Percentiles rank a stretch among this genome's conserved stretches.
Evolutionary conservation across 768 basidiomycete species (phyloP).

Genomic region (Kwoniella dendrophila): DNA sequence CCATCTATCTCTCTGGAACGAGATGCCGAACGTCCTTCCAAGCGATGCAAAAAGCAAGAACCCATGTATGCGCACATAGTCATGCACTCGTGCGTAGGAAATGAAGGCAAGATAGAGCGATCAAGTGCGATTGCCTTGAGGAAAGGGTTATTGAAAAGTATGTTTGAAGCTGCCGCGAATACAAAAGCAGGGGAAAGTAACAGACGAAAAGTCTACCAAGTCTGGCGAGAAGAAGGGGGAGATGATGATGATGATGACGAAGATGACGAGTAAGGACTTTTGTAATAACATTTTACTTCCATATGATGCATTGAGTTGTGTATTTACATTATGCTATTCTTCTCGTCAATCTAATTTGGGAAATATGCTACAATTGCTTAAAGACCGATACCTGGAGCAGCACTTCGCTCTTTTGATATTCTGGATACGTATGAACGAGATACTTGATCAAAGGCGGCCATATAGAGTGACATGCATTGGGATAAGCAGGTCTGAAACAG

Average conservation of each 20-base stretch:
- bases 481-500: conserved; percentile 48
- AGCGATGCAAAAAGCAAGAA: conserved; percentile 54
- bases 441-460: conserved; percentile 55
- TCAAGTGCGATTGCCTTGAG: conserved; percentile 25
- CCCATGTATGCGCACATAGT: conserved; percentile 60
- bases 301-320: conserved; percentile 27
- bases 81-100: conserved; percentile 61
- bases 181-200: conserved; percentile 71
- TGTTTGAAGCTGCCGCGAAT: conserved; percentile 71
- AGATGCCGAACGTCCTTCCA: conserved; percentile 54
- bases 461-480: conserved; percentile 55
- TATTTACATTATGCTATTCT: conserved; percentile 5
- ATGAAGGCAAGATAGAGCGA: conserved; percentile 53
- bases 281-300: neutral
- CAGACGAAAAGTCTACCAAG: conserved; percentile 76
- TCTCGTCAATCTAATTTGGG: neutral
- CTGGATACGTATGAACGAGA: conserved; percentile 51
- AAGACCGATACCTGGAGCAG: conserved; percentile 19
- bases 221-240: conserved; percentile 68
- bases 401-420: conserved; percentile 46
- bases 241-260: conserved; percentile 51
- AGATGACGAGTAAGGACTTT: conserved; percentile 8
- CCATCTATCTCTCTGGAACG: conserved; percentile 56
- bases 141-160: conserved; percentile 63
- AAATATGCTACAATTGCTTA: conserved; percentile 12